A percentile compares a stretch with the other conserved stretches of the same genome.
Conservation (phyloP, 129 eudicot genomes). For the Dittrichia graveolens region DNA sequence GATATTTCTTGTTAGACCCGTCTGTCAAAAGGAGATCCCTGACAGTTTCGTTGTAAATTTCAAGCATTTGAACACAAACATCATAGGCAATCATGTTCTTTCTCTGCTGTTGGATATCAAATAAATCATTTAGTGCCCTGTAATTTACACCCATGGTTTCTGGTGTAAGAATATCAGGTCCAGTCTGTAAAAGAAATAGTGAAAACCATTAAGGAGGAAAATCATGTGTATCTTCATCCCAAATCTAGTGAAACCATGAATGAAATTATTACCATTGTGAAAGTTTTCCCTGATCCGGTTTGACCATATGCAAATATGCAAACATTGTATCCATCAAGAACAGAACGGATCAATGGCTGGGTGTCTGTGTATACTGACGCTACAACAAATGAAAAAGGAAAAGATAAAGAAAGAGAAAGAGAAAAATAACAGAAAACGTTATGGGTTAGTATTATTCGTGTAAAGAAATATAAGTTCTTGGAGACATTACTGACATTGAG, state of each 20-base stretch:
- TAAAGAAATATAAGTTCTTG: constrained; percentile 18
- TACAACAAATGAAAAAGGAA: constrained; percentile 33
- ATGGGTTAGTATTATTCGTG: neutral
- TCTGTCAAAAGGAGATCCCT: constrained; percentile 78
- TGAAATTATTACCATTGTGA: constrained; percentile 61
- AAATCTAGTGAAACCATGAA: neutral
- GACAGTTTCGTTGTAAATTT: constrained; percentile 87
- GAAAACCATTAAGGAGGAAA: neutral
- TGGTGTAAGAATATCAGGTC: constrained; percentile 60
- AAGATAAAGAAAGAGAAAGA: constrained; percentile 3
- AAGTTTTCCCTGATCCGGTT: constrained; percentile 92
- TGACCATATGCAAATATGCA: constrained; percentile 96
- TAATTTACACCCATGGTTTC: constrained; percentile 80
- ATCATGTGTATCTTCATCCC: neutral
- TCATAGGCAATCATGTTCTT: constrained; percentile 58
- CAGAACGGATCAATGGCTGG: constrained; percentile 84
- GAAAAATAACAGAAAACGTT: neutral
- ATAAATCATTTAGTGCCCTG: constrained; percentile 77
- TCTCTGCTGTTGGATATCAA: constrained; percentile 69
- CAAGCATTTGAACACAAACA: constrained; percentile 82
- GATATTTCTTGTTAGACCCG: constrained; percentile 68
- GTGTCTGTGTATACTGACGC: constrained; percentile 80
- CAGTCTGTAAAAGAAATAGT: constrained; percentile 54
- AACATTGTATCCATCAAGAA: constrained; percentile 87
- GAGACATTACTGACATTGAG: constrained; percentile 61